Base-by-base conservation (phyloP, 805 yeast genomes). In the Zygosaccharomyces bailii region DNA sequence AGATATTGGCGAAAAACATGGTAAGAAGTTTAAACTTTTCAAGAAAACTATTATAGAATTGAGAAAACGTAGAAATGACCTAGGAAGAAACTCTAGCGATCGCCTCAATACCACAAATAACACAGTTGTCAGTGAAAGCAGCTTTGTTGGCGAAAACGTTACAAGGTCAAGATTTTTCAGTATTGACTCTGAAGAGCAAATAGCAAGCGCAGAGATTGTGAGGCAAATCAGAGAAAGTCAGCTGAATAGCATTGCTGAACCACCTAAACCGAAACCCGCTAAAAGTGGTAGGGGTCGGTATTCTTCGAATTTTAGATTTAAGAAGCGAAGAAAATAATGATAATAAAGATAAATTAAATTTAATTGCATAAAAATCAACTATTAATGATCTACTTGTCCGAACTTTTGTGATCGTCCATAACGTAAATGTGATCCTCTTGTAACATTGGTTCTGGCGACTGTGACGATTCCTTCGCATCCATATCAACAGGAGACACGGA, bases 21-120 rank as follows among this genome's bases (percentile, higher is more conserved):
- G 51, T 6, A 53, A 50, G 11, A 54, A 55, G 29, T 63, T 49
- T 24, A 56, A 49, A 24, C 53, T 52, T 34, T 52, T 63, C 20
- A 59, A 53, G 39, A 40, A 50, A 11, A 46, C 51, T 0, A 51
- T 63, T 4, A 47, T 50, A 47, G 54, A 52, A 13, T 31, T 62
- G 13, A 50, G 60, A 19, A 54, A 45, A 34, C 57, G 55, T 34
- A 54, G 51, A 36, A 48, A 44, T 13, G 41, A 40, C 14, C 21
- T 44, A 5, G 24, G 44, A 20, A 35, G 44, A 17, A 33, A 37
- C 9, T 42, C 47, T 17, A n/a, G 36, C 11, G 45, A 35, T 14
- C 42, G 32, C 17, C 24, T 33, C 19, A 42, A 34, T 17, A 43
- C 49, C 16, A 36, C 42, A 3, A 43, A 35, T 39, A 19, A 31